phyloP scores from a whole-genome alignment of 306 rosid genomes.

The Citrullus mucosospermus region DNA sequence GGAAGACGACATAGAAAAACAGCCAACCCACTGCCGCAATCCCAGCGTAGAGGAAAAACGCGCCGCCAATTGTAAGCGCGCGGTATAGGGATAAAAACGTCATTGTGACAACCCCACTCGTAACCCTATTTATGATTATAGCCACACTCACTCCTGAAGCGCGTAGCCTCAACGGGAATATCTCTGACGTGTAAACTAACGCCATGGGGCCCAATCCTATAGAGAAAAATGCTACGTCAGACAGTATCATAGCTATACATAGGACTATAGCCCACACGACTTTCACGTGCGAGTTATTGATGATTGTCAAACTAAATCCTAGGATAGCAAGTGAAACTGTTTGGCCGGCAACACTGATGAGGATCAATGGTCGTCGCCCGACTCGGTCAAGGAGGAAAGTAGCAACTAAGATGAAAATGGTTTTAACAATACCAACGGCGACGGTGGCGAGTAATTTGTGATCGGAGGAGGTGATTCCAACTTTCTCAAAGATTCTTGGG shows the following conservation, averaged over 20 bases:
- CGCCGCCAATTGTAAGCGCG: slow-evolving; percentile 50
- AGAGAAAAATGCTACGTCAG: slow-evolving; percentile 48
- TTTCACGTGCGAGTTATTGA: slow-evolving; percentile 9
- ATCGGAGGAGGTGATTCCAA: slow-evolving; percentile 25
- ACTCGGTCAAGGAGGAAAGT: slow-evolving; percentile 46
- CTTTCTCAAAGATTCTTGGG: slow-evolving; percentile 52
- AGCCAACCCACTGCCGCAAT: slow-evolving; percentile 32
- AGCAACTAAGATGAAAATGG: slow-evolving; percentile 46
- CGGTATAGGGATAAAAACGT: slow-evolving; percentile 43
- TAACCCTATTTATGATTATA: slow-evolving; percentile 41
- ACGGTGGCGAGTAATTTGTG: slow-evolving; percentile 40
- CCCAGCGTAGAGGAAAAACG: slow-evolving; percentile 47
- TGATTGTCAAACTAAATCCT: slow-evolving; percentile 31
- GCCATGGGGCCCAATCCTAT: slow-evolving; percentile 80
- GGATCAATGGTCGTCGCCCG: slow-evolving; percentile 62
- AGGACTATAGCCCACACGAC: slow-evolving; percentile 50
- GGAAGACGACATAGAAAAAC: slow-evolving; percentile 47
- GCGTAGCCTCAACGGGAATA: slow-evolving; percentile 61
- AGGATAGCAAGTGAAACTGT: slow-evolving; percentile 24
- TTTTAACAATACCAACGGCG: slow-evolving; percentile 63
- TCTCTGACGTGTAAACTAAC: slow-evolving; percentile 52
- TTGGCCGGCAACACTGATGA: slow-evolving; percentile 53
- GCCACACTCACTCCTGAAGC: slow-evolving; percentile 65
- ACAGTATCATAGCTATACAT: slow-evolving; percentile 23
- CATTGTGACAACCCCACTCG: slow-evolving; percentile 63